A percentile compares a stretch with the other conserved stretches of the same genome.
Evolutionary conservation across 305 asterid genomes (phyloP).

Genomic region (Fraxinus platypoda): DNA sequence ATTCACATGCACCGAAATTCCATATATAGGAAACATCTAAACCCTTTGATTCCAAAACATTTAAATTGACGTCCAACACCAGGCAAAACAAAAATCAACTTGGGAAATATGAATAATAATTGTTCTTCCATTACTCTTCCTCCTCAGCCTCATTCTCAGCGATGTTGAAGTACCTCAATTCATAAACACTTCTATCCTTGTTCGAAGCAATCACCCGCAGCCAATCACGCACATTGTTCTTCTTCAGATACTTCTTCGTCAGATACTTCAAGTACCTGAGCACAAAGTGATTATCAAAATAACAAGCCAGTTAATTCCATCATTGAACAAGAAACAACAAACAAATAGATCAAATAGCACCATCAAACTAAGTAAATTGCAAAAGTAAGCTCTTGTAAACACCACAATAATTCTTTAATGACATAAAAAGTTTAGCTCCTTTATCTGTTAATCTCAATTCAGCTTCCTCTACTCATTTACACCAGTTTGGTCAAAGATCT

Average conservation of each 20-base stretch:
- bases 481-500: neutral
- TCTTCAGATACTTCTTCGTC: constrained; percentile 90
- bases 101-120: neutral
- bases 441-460: neutral
- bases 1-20: no score
- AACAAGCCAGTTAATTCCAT: neutral
- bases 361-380: neutral
- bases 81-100: constrained; percentile 7
- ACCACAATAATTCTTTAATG: neutral
- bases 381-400: no score
- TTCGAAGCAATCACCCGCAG: constrained; percentile 83
- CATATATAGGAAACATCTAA: neutral
- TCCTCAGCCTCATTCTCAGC: constrained; percentile 93
- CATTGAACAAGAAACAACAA: neutral
- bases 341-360: neutral
- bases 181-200: constrained; percentile 67
- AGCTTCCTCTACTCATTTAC: neutral
- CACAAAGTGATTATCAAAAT: neutral
- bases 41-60: neutral
- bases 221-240: constrained; percentile 91
- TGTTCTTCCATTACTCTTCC: constrained; percentile 44
- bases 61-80: neutral
- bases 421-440: neutral
- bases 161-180: constrained; percentile 88
- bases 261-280: constrained; percentile 79